A percentile compares a stretch with the other conserved stretches of the same genome.
These are phyloP conservation scores for Perkinsela sp. DNA, from an alignment of 208 protist species.

Conservation along the genomic window DNA sequence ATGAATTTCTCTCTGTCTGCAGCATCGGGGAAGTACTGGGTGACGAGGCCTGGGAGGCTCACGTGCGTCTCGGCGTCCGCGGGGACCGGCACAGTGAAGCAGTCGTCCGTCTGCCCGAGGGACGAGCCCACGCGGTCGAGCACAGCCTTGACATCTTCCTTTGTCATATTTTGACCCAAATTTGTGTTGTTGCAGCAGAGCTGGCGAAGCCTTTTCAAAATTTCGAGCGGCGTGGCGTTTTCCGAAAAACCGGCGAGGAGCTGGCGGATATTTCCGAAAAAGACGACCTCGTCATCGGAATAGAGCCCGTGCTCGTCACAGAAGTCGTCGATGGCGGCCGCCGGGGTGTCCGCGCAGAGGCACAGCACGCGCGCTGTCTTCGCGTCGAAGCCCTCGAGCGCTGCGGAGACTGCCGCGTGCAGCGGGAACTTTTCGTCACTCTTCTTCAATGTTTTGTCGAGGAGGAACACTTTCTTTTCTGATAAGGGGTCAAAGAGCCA, in stretches of 20 bases:
- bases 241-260: neutral
- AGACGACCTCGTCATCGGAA: neutral
- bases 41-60: conserved; percentile 24
- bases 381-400: neutral
- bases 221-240: conserved; percentile 6
- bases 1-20: conserved; percentile 49
- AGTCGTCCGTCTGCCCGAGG: conserved; percentile 25
- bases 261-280: neutral
- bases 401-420: neutral
- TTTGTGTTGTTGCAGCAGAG: conserved; percentile 47
- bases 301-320: neutral
- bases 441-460: neutral
- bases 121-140: conserved; percentile 42
- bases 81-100: conserved; percentile 32
- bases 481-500: neutral
- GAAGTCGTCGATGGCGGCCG: neutral
- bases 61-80: conserved; percentile 47
- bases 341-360: neutral
- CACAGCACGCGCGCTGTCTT: neutral
- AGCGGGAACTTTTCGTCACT: too few species aligned
- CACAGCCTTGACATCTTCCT: conserved; percentile 32
- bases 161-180: conserved; percentile 23
- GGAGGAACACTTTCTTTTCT: neutral
- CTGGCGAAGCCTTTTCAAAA: conserved; percentile 39
- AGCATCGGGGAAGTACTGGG: conserved; percentile 28